Percentiles rank a stretch among this genome's conserved stretches.
Evolutionary conservation across 129 eudicot species (phyloP).

Genomic region (Pseudognaphalium luteoalbum): DNA sequence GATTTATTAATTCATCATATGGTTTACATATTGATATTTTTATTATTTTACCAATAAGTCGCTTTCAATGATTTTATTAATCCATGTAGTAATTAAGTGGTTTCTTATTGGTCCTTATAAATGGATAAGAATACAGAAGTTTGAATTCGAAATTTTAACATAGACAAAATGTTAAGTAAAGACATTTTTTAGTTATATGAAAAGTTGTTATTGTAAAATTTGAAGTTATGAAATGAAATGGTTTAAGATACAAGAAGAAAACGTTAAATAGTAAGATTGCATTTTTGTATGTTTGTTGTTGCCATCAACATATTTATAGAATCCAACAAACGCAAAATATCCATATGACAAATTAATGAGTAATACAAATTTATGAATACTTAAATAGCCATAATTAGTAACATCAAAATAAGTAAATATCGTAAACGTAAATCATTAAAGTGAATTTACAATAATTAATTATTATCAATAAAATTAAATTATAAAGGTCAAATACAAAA

Average conservation of each 20-base stretch:
- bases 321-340: slow-evolving; percentile 21
- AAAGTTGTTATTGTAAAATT: background rate
- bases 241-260: background rate
- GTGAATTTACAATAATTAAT: background rate
- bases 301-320: slow-evolving; percentile 17
- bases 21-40: too few species aligned
- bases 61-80: background rate
- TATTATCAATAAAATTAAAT: slow-evolving; percentile 8
- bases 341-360: slow-evolving; percentile 10
- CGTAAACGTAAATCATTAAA: slow-evolving; percentile 4
- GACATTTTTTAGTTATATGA: too few species aligned
- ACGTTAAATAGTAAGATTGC: slow-evolving; percentile 6
- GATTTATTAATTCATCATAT: background rate
- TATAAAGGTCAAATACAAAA: slow-evolving; percentile 4
- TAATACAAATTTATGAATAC: background rate
- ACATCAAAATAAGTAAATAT: slow-evolving; percentile 14
- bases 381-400: slow-evolving; percentile 6
- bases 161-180: too few species aligned
- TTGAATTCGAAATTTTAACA: too few species aligned
- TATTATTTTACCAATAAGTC: background rate
- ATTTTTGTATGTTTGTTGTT: slow-evolving; percentile 18
- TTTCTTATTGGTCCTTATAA: too few species aligned
- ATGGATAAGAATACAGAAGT: too few species aligned
- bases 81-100: background rate
- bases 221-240: slow-evolving; percentile 1